phyloP scores from a whole-genome alignment of 805 yeast species.

The baker's yeast (Saccharomyces cerevisiae) region DNA sequence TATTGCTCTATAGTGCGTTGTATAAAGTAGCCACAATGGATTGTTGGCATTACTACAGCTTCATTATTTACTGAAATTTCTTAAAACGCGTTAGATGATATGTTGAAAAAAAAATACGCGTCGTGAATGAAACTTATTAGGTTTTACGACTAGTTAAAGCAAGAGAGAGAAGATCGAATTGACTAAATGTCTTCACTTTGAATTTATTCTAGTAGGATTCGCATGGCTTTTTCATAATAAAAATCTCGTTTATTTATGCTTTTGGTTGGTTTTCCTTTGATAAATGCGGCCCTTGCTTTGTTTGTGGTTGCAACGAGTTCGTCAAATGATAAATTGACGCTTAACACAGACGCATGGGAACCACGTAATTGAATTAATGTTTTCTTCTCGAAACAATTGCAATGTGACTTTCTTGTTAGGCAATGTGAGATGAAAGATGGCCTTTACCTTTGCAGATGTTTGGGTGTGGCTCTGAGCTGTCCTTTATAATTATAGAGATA shows the following conservation, averaged over 20 bases:
- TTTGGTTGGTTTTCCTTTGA: neutral
- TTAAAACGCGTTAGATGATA: neutral
- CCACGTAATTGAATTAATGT: neutral
- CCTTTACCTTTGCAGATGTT: neutral
- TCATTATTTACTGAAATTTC: neutral
- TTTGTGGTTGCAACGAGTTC: neutral
- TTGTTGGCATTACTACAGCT: neutral
- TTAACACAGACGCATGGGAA: neutral
- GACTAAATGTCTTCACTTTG: neutral
- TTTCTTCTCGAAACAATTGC: neutral
- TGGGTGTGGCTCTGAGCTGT: neutral
- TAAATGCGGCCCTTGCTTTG: neutral
- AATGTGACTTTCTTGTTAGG: neutral
- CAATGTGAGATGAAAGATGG: neutral
- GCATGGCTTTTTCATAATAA: neutral
- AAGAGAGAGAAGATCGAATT: neutral
- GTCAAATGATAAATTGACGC: neutral
- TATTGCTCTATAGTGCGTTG: neutral
- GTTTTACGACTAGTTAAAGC: neutral
- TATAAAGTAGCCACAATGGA: neutral
- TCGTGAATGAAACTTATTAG: neutral
- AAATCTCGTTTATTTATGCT: neutral
- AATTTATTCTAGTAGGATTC: neutral
- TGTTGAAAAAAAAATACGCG: neutral
- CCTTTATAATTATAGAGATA: neutral